Evolutionary conservation across 805 yeast species (phyloP).

Genomic region (Kodamaea neixiangensis): DNA sequence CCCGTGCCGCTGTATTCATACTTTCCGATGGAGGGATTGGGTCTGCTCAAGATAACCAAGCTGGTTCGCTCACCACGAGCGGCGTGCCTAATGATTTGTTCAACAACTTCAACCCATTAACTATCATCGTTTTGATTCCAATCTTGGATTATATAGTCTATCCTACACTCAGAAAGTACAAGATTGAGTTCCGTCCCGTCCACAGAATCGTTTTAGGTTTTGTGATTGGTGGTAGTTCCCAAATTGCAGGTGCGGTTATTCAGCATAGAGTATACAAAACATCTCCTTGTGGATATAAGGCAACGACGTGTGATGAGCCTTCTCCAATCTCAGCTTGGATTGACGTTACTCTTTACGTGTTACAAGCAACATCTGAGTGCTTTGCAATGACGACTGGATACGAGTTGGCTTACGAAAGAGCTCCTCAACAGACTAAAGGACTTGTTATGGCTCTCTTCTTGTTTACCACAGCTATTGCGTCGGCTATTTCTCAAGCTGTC

Average conservation of each 20-base stretch:
- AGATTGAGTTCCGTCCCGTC: conserved; percentile 45
- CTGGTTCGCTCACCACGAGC: conserved; percentile 52
- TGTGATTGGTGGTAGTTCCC: conserved; percentile 46
- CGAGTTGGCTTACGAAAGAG: conserved; percentile 54
- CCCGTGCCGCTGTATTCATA: conserved; percentile 40
- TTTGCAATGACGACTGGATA: conserved; percentile 53
- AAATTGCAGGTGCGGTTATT: conserved; percentile 51
- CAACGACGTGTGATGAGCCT: conserved; percentile 36
- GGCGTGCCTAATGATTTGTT: conserved; percentile 57
- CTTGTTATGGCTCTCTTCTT: conserved; percentile 49
- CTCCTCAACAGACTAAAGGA: conserved; percentile 53
- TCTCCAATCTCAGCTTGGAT: conserved; percentile 36
- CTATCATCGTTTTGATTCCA: conserved; percentile 54
- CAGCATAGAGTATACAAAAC: conserved; percentile 50
- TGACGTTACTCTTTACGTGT: conserved; percentile 31
- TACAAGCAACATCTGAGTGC: conserved; percentile 55
- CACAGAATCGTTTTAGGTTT: conserved; percentile 51
- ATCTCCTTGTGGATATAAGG: conserved; percentile 53
- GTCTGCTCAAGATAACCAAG: conserved; percentile 50
- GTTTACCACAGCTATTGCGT: conserved; percentile 47
- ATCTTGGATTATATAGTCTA: conserved; percentile 49
- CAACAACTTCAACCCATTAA: conserved; percentile 54
- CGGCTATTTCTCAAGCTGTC: conserved; percentile 47
- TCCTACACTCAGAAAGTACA: conserved; percentile 45
- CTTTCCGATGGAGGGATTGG: conserved; percentile 53